Percentiles rank a stretch among this genome's conserved stretches.
phyloP scores from a whole-genome alignment of 768 basidiomycete species.

The Leucocoprinus birnbaumii region DNA sequence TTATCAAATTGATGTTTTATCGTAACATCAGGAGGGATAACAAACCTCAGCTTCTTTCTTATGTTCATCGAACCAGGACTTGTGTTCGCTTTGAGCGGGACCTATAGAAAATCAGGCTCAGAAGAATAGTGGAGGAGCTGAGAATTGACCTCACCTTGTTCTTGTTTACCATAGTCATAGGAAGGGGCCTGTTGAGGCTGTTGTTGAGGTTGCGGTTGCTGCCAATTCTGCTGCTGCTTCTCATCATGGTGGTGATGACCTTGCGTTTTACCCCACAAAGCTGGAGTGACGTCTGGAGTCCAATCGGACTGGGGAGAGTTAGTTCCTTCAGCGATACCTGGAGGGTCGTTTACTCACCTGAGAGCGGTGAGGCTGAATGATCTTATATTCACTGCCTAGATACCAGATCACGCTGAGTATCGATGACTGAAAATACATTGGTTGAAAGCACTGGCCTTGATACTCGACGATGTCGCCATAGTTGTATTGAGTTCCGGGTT shows the following conservation, averaged over 20 bases:
- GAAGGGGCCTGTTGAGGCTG: background rate
- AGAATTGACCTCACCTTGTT: conserved; percentile 6
- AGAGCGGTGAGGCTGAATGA: conserved; percentile 69
- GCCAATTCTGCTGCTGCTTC: conserved; percentile 24
- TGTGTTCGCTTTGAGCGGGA: conserved; percentile 39
- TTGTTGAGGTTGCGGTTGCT: conserved; percentile 19
- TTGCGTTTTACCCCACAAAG: conserved; percentile 59
- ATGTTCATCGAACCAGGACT: conserved; percentile 46
- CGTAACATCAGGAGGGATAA: background rate
- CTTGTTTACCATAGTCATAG: conserved; percentile 10
- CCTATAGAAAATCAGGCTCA: conserved; percentile 11
- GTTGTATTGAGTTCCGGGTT: conserved; percentile 62
- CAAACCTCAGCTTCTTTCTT: conserved; percentile 6
- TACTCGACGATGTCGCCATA: conserved; percentile 51
- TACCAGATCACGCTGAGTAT: background rate
- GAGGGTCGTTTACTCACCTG: conserved; percentile 38
- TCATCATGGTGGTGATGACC: conserved; percentile 17
- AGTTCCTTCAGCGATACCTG: background rate
- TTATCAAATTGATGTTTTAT: background rate
- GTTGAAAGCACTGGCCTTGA: conserved; percentile 36
- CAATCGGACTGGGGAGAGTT: conserved; percentile 53
- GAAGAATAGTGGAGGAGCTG: background rate
- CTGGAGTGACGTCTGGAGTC: conserved; percentile 59
- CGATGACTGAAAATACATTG: background rate
- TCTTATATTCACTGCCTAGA: conserved; percentile 58